phyloP scores from a whole-genome alignment of 768 basidiomycete genomes.

The Antrodiella citrinella region DNA sequence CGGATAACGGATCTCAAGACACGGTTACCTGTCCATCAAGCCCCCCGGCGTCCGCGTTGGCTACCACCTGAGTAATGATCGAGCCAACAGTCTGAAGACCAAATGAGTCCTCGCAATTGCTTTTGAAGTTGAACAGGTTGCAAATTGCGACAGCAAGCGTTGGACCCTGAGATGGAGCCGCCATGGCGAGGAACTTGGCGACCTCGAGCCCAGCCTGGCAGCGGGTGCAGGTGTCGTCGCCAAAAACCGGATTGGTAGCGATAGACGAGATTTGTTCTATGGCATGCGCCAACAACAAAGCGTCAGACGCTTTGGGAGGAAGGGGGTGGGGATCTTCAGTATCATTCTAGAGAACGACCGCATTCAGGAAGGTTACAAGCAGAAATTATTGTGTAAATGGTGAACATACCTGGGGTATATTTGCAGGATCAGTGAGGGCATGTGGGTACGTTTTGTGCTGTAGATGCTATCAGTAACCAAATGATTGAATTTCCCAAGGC shows the following conservation, averaged over 20 bases:
- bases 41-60: slow-evolving; percentile 63
- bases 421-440: slow-evolving; percentile 51
- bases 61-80: slow-evolving; percentile 61
- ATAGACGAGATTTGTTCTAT: slow-evolving; percentile 51
- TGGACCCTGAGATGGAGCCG: slow-evolving; percentile 54
- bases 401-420: slow-evolving; percentile 38
- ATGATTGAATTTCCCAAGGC: too few species aligned
- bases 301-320: slow-evolving; percentile 45
- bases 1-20: neutral
- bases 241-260: slow-evolving; percentile 42
- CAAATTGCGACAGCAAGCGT: slow-evolving; percentile 50
- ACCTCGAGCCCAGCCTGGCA: slow-evolving; percentile 57
- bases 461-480: slow-evolving; percentile 1
- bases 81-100: slow-evolving; percentile 43
- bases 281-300: slow-evolving; percentile 42
- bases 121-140: slow-evolving; percentile 42
- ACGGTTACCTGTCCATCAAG: slow-evolving; percentile 59
- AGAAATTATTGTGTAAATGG: neutral
- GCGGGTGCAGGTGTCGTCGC: slow-evolving; percentile 43
- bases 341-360: slow-evolving; percentile 39
- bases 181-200: slow-evolving; percentile 58
- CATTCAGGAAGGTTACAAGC: neutral
- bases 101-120: slow-evolving; percentile 39
- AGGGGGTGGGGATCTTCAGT: slow-evolving; percentile 58
- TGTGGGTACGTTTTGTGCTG: slow-evolving; percentile 54